Base-by-base conservation (phyloP, 306 rosid genomes). In the Begonia peltatifolia region DNA sequence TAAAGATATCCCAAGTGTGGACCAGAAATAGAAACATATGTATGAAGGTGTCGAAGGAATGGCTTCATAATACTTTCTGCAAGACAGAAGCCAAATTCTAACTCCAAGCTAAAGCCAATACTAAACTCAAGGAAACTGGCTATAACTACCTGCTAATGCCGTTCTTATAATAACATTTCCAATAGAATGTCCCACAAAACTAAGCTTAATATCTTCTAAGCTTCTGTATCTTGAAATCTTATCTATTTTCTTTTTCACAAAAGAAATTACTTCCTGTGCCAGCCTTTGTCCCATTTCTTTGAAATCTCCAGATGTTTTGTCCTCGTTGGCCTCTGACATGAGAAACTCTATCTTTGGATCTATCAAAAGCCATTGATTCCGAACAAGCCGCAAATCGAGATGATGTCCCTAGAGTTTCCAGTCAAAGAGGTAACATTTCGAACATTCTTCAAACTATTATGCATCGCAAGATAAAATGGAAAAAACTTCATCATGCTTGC, bases 1-100 rank as follows among this genome's bases (percentile, higher is more conserved):
- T 89, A 89, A 50, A 89, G 95, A 76, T 89, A 89, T 41, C 97
- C 97, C 73, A 89, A 72, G 75, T 89, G 97, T 35, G 97, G 97
- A 56, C 95, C 97, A 49, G 97, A 89, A 74, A 89, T 68, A 52
- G 97, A 89, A 67, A 85, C 80, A 71, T 89, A 89, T 2, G 84
- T 78, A 54, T 85, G 52, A 23, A 89, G 80, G 76, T 70, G 66
- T 53, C 72, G 65, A 17, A 73, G 74, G 72, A 63, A 89, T 52
- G 97, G 97, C 79, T 85, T 85, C 94, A 85, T 82, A 16, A 78
- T 66, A 77, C 71, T 76, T 38, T 89, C 97, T 89, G 85, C 82
- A 69, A 72, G 72, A 69, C 38, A 52, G 61, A 60, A 20, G 14
- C 46, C 56, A 47, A 54, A 55, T 44, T 57, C 64, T 65, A 69